phyloP scores from a whole-genome alignment of 495 filamentous ascomycete genomes.

The Aspergillus diversus region DNA sequence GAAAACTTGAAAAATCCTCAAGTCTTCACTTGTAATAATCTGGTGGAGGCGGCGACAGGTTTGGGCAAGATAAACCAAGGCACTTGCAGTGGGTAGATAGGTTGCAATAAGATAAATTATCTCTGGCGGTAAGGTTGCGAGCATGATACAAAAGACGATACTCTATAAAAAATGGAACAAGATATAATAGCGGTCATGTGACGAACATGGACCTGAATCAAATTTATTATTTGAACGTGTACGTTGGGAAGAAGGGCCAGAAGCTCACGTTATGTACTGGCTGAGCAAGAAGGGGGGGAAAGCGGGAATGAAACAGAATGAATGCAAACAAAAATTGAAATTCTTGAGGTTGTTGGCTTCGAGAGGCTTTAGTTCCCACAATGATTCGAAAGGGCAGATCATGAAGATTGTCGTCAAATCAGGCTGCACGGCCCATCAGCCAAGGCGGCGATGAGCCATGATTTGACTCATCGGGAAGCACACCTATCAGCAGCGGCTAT shows the following conservation, averaged over 20 bases:
- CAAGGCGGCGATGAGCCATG: constrained; percentile 13
- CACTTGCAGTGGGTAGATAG: constrained; percentile 56
- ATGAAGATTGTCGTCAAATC: constrained; percentile 2
- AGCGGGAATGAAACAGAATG: not conserved
- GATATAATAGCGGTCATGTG: not conserved
- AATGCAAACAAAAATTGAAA: not conserved
- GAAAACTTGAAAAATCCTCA: constrained; percentile 55
- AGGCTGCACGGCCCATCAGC: constrained; percentile 1
- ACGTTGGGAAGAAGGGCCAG: no score
- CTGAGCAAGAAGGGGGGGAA: no score
- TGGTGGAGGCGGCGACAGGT: constrained; percentile 54
- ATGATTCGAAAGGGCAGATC: not conserved
- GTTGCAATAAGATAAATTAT: constrained; percentile 59
- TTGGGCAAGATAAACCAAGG: constrained; percentile 49
- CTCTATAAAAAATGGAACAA: not conserved
- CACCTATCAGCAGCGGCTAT: not conserved
- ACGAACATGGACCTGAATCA: not conserved
- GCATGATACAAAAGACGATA: constrained; percentile 30
- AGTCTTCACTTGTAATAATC: constrained; percentile 58
- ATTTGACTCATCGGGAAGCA: constrained; percentile 6
- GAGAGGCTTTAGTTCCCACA: not conserved
- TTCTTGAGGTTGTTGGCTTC: not conserved
- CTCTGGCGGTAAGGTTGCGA: constrained; percentile 62
- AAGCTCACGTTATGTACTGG: no score
- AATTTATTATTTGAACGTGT: not conserved